phyloP scores from a whole-genome alignment of 768 basidiomycete genomes.

The Kockovaella imperatae region DNA sequence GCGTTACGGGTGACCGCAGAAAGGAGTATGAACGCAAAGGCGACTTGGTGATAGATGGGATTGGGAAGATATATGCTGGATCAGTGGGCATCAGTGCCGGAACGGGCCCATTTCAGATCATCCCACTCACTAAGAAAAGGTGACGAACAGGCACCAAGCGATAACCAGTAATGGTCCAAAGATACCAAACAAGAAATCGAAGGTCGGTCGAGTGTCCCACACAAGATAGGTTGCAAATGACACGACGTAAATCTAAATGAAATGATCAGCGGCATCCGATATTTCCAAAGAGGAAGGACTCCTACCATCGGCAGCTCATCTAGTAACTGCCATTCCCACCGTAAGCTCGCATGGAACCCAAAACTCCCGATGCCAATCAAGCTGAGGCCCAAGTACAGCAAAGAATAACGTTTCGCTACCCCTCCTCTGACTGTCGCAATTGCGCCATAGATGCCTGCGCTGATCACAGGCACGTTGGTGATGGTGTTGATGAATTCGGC shows the following conservation, averaged over 20 bases:
- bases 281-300: background rate
- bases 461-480: conserved; percentile 60
- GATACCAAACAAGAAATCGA: conserved; percentile 23
- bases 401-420: conserved; percentile 44
- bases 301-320: conserved; percentile 69
- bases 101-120: background rate
- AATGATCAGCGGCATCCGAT: background rate
- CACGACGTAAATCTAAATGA: conserved; percentile 54
- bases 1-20: conserved; percentile 49
- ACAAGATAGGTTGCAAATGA: conserved; percentile 57
- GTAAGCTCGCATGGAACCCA: conserved; percentile 68
- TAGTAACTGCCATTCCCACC: conserved; percentile 63
- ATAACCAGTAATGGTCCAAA: conserved; percentile 31
- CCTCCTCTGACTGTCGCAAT: conserved; percentile 35
- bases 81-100: background rate
- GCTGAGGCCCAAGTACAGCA: conserved; percentile 50
- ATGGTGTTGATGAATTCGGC: conserved; percentile 70
- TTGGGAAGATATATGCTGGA: conserved; percentile 60
- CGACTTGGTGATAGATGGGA: conserved; percentile 69
- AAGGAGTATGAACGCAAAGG: conserved; percentile 60
- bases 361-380: conserved; percentile 69
- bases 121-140: conserved; percentile 62
- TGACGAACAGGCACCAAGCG: conserved; percentile 57
- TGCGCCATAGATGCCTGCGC: conserved; percentile 53
- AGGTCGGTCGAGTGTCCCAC: conserved; percentile 47